Evolutionary conservation across 225 moss, liverwort and hornwort species (phyloP).

Genomic region (Physcomitrium patens): DNA sequence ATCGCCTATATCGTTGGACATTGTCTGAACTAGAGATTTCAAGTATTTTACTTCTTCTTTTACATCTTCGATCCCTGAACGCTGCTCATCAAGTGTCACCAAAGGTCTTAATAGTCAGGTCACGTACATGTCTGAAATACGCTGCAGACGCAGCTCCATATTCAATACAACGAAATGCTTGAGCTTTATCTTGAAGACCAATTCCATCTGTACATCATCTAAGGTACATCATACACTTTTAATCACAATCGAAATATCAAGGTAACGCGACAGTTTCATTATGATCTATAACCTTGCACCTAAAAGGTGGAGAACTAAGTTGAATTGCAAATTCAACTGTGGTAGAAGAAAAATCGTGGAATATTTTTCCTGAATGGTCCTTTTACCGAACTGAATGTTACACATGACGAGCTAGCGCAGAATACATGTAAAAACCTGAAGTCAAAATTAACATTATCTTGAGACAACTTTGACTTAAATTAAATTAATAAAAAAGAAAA

Average conservation of each 20-base stretch:
- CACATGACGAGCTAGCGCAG: neutral
- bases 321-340: neutral
- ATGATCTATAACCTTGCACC: constrained; percentile 15
- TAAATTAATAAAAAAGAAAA: constrained; percentile 25
- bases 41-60: constrained; percentile 54
- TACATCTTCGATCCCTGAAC: constrained; percentile 47
- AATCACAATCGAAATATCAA: constrained; percentile 13
- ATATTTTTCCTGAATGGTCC: neutral
- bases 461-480: constrained; percentile 10
- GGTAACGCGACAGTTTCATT: constrained; percentile 17
- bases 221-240: constrained; percentile 22
- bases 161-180: constrained; percentile 5
- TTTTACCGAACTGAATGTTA: constrained; percentile 4
- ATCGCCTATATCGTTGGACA: constrained; percentile 53
- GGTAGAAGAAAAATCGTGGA: neutral
- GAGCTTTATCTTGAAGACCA: constrained; percentile 16
- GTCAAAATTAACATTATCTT: constrained; percentile 13
- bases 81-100: constrained; percentile 42
- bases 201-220: constrained; percentile 27
- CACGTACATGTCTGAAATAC: constrained; percentile 1
- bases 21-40: constrained; percentile 45
- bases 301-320: constrained; percentile 14
- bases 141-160: constrained; percentile 14
- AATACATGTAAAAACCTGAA: neutral
- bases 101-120: constrained; percentile 21